Conservation (phyloP, 768 basidiomycete genomes). For the Suillus luteus region DNA sequence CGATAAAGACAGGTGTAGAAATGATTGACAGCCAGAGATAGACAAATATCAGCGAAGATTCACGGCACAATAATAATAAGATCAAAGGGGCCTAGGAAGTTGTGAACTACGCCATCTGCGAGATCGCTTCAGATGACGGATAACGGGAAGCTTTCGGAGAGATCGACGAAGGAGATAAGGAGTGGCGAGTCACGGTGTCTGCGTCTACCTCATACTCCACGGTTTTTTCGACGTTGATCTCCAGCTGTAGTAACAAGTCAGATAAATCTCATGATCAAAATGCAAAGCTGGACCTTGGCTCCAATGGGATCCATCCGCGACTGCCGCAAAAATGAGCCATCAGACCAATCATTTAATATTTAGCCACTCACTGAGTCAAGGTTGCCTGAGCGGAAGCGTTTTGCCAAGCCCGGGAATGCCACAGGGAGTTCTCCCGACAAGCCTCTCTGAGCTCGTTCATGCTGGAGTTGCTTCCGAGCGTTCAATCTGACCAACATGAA, state of each 20-base stretch:
- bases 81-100: no score
- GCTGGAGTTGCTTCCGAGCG: constrained; percentile 35
- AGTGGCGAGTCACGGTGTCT: not conserved
- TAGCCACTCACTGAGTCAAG: not conserved
- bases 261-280: not conserved
- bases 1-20: constrained; percentile 1
- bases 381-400: constrained; percentile 16
- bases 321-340: constrained; percentile 10
- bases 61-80: not conserved
- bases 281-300: constrained; percentile 24
- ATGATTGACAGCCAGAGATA: not conserved
- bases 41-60: not conserved
- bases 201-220: constrained; percentile 27
- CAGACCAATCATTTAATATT: not conserved
- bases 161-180: not conserved
- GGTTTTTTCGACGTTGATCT: constrained; percentile 33
- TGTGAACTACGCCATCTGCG: not conserved
- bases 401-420: constrained; percentile 27
- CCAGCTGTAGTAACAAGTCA: constrained; percentile 20
- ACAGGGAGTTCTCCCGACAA: constrained; percentile 32
- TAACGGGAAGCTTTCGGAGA: not conserved
- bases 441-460: constrained; percentile 29
- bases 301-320: constrained; percentile 16
- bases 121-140: no score
- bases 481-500: constrained; percentile 34